Percentiles rank a stretch among this genome's conserved stretches.
phyloP scores from a whole-genome alignment of 2,329 filamentous ascomycete genomes.

The Herpotrichia juniperi region DNA sequence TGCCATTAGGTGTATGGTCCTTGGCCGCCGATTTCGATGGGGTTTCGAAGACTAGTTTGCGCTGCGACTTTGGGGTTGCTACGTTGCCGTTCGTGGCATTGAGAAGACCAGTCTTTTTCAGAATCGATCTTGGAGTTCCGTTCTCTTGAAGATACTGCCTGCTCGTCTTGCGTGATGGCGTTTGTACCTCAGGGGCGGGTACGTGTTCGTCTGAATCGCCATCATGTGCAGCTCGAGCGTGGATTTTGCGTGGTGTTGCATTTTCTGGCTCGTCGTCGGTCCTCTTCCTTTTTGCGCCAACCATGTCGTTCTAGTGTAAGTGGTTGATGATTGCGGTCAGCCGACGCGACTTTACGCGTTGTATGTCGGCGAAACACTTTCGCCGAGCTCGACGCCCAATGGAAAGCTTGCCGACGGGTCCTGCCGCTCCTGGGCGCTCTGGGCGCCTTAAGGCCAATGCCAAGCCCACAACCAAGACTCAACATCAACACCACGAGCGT shows the following conservation, averaged over 20 bases:
- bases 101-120: slow-evolving; percentile 34
- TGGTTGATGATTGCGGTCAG: slow-evolving; percentile 7
- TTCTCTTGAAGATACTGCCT: slow-evolving; percentile 25
- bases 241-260: slow-evolving; percentile 33
- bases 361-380: slow-evolving; percentile 11
- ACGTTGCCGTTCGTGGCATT: slow-evolving; percentile 27
- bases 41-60: slow-evolving; percentile 55
- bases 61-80: slow-evolving; percentile 51
- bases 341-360: slow-evolving; percentile 31
- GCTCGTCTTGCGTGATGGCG: slow-evolving; percentile 36
- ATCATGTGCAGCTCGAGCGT: slow-evolving; percentile 20
- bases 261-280: slow-evolving; percentile 24
- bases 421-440: not conserved
- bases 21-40: slow-evolving; percentile 42
- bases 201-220: slow-evolving; percentile 22
- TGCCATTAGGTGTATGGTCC: slow-evolving; percentile 49
- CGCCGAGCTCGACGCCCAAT: slow-evolving; percentile 3
- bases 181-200: slow-evolving; percentile 29
- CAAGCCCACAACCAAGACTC: no score
- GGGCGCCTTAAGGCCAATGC: not conserved
- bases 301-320: slow-evolving; percentile 24
- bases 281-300: slow-evolving; percentile 39
- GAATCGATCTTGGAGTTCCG: slow-evolving; percentile 40
- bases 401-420: not conserved
- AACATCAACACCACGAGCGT: no score